phyloP scores from a whole-genome alignment of 1,139 yeast genomes.

The Yamadazyma kanchanaburiensis region DNA sequence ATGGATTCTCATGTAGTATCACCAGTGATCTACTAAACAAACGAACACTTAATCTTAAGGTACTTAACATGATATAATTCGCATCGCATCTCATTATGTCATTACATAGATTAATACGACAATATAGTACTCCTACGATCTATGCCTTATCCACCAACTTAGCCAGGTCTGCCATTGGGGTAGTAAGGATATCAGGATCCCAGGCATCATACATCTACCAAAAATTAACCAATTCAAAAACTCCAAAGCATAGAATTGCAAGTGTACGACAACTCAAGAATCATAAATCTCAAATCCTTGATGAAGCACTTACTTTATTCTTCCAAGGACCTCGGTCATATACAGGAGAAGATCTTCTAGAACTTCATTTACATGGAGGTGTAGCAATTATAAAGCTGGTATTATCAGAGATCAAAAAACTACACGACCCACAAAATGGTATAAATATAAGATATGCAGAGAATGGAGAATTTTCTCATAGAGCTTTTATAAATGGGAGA shows the following conservation, averaged over 20 bases:
- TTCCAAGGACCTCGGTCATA: constrained; percentile 79
- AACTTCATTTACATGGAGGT: constrained; percentile 92
- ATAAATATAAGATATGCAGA: constrained; percentile 73
- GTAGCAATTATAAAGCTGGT: constrained; percentile 76
- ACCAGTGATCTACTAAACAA: too few species aligned
- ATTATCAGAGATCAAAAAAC: constrained; percentile 52
- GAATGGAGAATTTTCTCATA: constrained; percentile 85
- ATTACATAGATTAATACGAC: too few species aligned
- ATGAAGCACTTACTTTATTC: constrained; percentile 69
- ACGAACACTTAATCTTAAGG: too few species aligned
- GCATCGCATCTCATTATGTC: too few species aligned
- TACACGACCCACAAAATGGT: constrained; percentile 42
- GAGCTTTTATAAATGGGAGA: constrained; percentile 76
- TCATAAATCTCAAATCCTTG: constrained; percentile 45
- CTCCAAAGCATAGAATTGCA: constrained; percentile 54
- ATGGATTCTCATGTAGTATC: constrained; percentile 27
- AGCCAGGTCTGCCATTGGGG: constrained; percentile 83
- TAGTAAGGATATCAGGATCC: constrained; percentile 79
- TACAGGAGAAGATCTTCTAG: constrained; percentile 90
- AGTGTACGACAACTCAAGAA: constrained; percentile 52
- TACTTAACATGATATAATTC: too few species aligned
- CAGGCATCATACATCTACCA: constrained; percentile 45
- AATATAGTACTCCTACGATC: constrained; percentile 80
- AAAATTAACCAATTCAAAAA: constrained; percentile 39
- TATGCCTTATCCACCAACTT: constrained; percentile 87